Percentiles rank a stretch among this genome's conserved stretches.
phyloP scores from a whole-genome alignment of 768 basidiomycete species.

The Naganishia vaughanmartiniae region DNA sequence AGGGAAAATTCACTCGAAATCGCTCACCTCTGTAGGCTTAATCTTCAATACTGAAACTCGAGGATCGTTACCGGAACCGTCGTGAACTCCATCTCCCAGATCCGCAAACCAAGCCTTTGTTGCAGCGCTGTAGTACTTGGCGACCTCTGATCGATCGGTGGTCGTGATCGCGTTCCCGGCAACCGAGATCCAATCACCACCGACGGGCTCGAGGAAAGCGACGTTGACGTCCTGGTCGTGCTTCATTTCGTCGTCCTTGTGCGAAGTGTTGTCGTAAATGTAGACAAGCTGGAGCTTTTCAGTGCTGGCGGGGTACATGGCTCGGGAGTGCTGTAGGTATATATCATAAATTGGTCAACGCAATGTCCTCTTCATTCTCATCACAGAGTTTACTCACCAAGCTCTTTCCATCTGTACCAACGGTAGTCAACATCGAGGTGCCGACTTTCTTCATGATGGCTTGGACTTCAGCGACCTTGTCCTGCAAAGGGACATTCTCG shows the following conservation, averaged over 20 bases:
- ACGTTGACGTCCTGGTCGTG: conserved; percentile 77
- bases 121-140: conserved; percentile 45
- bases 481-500: conserved; percentile 25
- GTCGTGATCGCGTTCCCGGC: conserved; percentile 67
- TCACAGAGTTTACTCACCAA: conserved; percentile 20
- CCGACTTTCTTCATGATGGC: conserved; percentile 33
- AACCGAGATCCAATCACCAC: conserved; percentile 77
- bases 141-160: conserved; percentile 51
- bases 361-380: too few relatives aligned
- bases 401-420: conserved; percentile 30
- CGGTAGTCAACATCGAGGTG: conserved; percentile 34
- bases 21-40: conserved; percentile 61
- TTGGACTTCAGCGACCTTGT: conserved; percentile 33
- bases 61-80: conserved; percentile 74
- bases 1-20: background rate
- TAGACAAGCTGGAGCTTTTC: conserved; percentile 44
- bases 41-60: conserved; percentile 76
- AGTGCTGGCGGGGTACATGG: conserved; percentile 29
- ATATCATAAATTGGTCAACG: too few relatives aligned
- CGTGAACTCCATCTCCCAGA: conserved; percentile 77
- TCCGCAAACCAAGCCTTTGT: conserved; percentile 76
- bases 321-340: conserved; percentile 35
- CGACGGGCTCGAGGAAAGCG: conserved; percentile 66
- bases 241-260: conserved; percentile 69
- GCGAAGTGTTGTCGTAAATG: conserved; percentile 61